These are phyloP conservation scores for Yarrowia yakushimensis DNA, from an alignment of 805 yeast species.

Conservation along the genomic window DNA sequence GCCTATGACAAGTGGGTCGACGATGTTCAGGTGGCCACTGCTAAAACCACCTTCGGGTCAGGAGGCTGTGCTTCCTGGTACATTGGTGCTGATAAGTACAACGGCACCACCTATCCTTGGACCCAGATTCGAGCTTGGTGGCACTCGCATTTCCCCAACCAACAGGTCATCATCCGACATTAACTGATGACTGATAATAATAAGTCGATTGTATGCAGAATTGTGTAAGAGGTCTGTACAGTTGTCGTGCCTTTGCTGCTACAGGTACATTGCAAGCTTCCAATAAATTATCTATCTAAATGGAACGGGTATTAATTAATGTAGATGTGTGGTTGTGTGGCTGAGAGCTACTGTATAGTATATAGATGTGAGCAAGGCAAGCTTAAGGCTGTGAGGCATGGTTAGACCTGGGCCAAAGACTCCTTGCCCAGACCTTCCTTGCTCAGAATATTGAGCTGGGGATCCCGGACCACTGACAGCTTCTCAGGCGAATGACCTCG, in stretches of 20 bases:
- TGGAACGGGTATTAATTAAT: slow-evolving; percentile 8
- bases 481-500: not conserved
- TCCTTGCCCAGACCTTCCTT: slow-evolving; percentile 5
- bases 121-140: slow-evolving; percentile 28
- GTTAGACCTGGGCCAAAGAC: not conserved
- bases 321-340: not conserved
- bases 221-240: too few species aligned
- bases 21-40: slow-evolving; percentile 23
- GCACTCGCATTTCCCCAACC: slow-evolving; percentile 17
- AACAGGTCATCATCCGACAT: slow-evolving; percentile 6
- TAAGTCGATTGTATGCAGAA: not conserved
- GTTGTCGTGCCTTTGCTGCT: too few species aligned
- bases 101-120: slow-evolving; percentile 29
- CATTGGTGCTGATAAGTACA: slow-evolving; percentile 16
- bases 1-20: slow-evolving; percentile 28
- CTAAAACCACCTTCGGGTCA: slow-evolving; percentile 20
- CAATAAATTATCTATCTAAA: slow-evolving; percentile 12
- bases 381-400: not conserved
- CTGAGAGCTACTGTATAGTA: too few species aligned
- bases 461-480: slow-evolving; percentile 10
- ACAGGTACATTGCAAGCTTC: not conserved
- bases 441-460: slow-evolving; percentile 8
- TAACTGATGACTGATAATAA: too few species aligned
- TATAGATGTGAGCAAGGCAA: too few species aligned
- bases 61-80: slow-evolving; percentile 32